Base-by-base conservation (phyloP, 2,329 filamentous ascomycete genomes). In the Trichoderma atrobrunneum region DNA sequence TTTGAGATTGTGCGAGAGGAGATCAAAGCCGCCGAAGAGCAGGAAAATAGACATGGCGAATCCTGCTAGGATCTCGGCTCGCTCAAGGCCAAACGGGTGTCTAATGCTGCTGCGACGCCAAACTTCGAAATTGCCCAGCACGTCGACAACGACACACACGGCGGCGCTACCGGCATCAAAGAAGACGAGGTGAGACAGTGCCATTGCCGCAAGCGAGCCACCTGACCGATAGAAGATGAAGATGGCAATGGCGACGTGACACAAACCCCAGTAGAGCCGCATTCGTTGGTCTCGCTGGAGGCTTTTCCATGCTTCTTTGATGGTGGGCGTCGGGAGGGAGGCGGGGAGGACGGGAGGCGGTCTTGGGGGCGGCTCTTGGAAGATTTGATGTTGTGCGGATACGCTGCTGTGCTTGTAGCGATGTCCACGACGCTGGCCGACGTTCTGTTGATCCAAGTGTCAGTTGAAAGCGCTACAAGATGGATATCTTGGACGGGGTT, bases 351-450 rank as follows among this genome's bases (percentile, higher is more conserved):
- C 92, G 28, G 97, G 89, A 5, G 96, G 95, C 1, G 95, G 92
- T 68, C 95, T 89, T 5, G 90, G 92, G 0, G 94, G 91, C 7
- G 96, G 96, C 80, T 98, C 94, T 77, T 97, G 93, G 82, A 98
- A 97, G 81, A 98, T 97, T 81, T 98, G 95, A 80, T 98, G 95
- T 77, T 91, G 89, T 8, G 89, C 84, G 24, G 93, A 97, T 72
- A 99, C 92, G 80, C 93, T 97, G 80, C 93, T 97, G 84, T 98
- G 95, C 80, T 98, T 97, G 87, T 99, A 99, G 81, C 96, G 94
- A 85, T 99, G 96, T 74, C 96, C 96, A 73, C 95, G 92, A 75
- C 96, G 90, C 82, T 97, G 93, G 74, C 95, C 95, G 74, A 98
- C 90, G 77, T 94, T 95, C 91, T 97, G 69, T 65, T 30, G 28